These are phyloP conservation scores for Trichoderma asperelloides DNA, from an alignment of 495 filamentous ascomycete genomes.

Conservation along the genomic window DNA sequence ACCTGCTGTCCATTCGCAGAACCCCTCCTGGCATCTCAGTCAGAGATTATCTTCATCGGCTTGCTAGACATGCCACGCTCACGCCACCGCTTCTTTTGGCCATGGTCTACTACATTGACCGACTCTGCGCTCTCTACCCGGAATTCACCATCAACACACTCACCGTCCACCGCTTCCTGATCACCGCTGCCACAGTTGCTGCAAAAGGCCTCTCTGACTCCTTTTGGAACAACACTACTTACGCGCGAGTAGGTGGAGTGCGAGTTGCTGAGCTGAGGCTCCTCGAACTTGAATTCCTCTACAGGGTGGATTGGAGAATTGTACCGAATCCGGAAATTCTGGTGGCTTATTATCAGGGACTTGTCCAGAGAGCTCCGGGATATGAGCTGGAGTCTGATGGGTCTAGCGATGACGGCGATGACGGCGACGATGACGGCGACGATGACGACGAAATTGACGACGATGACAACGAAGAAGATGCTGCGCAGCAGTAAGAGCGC, in stretches of 20 bases:
- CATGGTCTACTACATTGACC: conserved; percentile 99
- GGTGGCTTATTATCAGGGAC: conserved; percentile 81
- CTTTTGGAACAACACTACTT: conserved; percentile 96
- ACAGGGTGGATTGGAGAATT: conserved; percentile 89
- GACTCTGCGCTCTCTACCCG: conserved; percentile 82
- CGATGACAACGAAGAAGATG: neutral
- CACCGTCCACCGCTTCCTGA: conserved; percentile 94
- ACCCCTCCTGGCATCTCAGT: conserved; percentile 93
- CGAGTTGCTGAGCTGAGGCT: conserved; percentile 79
- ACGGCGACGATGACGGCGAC: neutral
- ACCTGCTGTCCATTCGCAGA: conserved; percentile 26
- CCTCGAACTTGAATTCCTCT: conserved; percentile 89
- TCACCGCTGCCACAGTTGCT: conserved; percentile 89
- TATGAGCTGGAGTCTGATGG: conserved; percentile 34
- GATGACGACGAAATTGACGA: neutral
- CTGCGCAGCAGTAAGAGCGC: neutral
- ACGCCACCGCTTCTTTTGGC: conserved; percentile 92
- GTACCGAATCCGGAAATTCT: conserved; percentile 90
- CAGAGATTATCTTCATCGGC: conserved; percentile 78
- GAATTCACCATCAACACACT: conserved; percentile 91
- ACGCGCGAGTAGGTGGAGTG: conserved; percentile 88
- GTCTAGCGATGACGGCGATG: conserved; percentile 6
- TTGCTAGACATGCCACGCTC: conserved; percentile 89
- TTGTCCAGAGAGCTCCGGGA: conserved; percentile 53
- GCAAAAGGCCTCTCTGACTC: conserved; percentile 92